Evolutionary conservation across 306 rosid genomes (phyloP), one percentile per base, ranked within the genome.

Genomic region (Acacia crassicarpa): DNA sequence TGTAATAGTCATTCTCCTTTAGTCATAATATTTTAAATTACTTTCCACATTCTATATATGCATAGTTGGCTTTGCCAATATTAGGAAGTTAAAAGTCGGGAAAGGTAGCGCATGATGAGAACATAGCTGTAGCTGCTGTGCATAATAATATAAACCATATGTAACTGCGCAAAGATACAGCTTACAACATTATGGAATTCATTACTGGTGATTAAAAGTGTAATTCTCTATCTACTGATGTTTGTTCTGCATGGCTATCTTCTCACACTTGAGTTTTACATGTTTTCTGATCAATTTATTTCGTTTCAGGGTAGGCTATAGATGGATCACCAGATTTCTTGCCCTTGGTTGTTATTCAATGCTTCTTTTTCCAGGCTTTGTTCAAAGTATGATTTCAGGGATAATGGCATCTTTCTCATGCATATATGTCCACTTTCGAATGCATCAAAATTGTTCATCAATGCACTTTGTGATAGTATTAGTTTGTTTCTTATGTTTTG

Each of bases 221-320:
- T 56, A 72, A 38, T 56, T 58, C 33, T 67, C 25, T 75, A 25
- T 77, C 62, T 78, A 85, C 61, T 65, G 54, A 32, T 72, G 25
- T 76, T 81, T 84, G 56, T 83, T 83, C 62, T 19, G 54, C 81
- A 62, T 58, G 25, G 9, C 66, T 81, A 33, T 54, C 43, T 43
- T 46, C 35, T 20, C 53, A 25, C 63, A 6, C 79, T 53, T 10
- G 16, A 22, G 62, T 76, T 49, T 74, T 84, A 15, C 66, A 83
- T 82, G 76, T 79, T 83, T 83, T 82, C 88, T 93, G 83, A 88
- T 85, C 79, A 51, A 38, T 83, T 45, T 83, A 84, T 88, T 88
- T 86, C 75, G 79, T 62, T 93, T 85, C 98, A 95, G 98, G 94
- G 90, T 93, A 88, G 98, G 98, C 84, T 95, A 88, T 86, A 90